Conservation (phyloP, 169 alveolate species). For the Pseudocohnilembus persalinus region DNA sequence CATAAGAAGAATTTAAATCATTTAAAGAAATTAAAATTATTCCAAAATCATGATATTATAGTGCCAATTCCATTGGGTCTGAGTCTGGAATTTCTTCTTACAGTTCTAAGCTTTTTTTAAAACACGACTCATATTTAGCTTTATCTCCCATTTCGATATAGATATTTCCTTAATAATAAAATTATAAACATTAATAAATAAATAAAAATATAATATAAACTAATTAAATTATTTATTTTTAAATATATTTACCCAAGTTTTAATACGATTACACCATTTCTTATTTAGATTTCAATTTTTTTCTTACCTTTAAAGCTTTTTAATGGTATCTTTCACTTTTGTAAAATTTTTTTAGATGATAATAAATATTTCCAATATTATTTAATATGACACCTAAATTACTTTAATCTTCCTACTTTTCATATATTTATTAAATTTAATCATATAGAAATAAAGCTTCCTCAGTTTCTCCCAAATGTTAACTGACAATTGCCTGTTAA, state of each 20-base stretch:
- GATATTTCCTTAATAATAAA: neutral
- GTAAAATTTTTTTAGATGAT: too few relatives aligned
- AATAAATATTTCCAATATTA: neutral
- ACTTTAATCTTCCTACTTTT: neutral
- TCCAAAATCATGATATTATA: neutral
- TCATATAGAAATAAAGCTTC: neutral
- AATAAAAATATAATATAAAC: too few relatives aligned
- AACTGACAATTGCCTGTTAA: neutral
- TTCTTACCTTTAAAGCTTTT: neutral
- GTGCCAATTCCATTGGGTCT: neutral
- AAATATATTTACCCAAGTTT: neutral
- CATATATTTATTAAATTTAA: too few relatives aligned
- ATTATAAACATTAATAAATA: too few relatives aligned
- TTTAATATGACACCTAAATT: neutral
- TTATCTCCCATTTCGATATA: neutral
- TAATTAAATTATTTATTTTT: too few relatives aligned
- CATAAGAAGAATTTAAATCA: neutral
- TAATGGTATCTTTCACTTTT: neutral
- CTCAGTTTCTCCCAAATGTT: neutral
- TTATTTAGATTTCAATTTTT: neutral
- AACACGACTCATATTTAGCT: neutral
- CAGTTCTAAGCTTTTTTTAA: neutral
- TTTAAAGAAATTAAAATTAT: too few relatives aligned
- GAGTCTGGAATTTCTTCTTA: neutral
- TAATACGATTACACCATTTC: neutral